Percentiles rank a stretch among this genome's conserved stretches.
Conservation (phyloP, 352 stramenopile species). For the Phytophthora citrophthora region DNA sequence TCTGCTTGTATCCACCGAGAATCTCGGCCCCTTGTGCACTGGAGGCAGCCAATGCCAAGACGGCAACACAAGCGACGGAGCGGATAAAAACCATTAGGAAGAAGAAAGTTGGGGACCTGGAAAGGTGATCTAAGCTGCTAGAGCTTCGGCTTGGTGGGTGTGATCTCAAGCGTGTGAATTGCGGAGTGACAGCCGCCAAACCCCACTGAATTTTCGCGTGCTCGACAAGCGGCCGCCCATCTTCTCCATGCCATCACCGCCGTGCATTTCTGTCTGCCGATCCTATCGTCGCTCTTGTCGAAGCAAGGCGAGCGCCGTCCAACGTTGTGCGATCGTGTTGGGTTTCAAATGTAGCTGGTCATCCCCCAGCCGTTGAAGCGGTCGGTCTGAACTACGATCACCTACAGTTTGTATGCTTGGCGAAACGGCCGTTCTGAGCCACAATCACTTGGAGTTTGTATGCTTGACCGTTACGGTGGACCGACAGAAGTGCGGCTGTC, state of each 20-base stretch:
- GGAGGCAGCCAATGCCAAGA: conserved; percentile 17
- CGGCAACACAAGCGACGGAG: conserved; percentile 23
- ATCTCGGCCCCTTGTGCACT: conserved; percentile 20
- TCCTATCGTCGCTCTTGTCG: conserved; percentile 5
- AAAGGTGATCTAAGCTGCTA: conserved; percentile 19
- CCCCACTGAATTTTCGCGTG: conserved; percentile 19
- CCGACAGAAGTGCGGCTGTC: conserved; percentile 3
- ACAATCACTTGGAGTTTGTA: conserved; percentile 21
- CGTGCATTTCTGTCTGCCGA: conserved; percentile 23
- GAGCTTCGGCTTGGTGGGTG: conserved; percentile 6
- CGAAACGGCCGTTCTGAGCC: conserved; percentile 12
- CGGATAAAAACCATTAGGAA: conserved; percentile 26
- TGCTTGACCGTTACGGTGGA: conserved; percentile 2
- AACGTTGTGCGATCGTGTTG: conserved; percentile 6
- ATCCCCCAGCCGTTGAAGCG: conserved; percentile 14
- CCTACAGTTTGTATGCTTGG: conserved; percentile 19
- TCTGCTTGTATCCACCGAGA: conserved; percentile 31
- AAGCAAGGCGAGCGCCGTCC: not conserved
- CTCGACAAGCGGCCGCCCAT: conserved; percentile 23
- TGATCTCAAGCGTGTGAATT: conserved; percentile 12
- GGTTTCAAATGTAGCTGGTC: conserved; percentile 8
- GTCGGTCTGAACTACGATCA: conserved; percentile 15
- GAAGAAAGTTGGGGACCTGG: conserved; percentile 15
- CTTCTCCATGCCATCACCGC: conserved; percentile 21
- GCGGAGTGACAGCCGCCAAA: conserved; percentile 4